A percentile compares a stretch with the other conserved stretches of the same genome.
Conservation (phyloP, 441 rosid species). For the Brassica balearica region DNA sequence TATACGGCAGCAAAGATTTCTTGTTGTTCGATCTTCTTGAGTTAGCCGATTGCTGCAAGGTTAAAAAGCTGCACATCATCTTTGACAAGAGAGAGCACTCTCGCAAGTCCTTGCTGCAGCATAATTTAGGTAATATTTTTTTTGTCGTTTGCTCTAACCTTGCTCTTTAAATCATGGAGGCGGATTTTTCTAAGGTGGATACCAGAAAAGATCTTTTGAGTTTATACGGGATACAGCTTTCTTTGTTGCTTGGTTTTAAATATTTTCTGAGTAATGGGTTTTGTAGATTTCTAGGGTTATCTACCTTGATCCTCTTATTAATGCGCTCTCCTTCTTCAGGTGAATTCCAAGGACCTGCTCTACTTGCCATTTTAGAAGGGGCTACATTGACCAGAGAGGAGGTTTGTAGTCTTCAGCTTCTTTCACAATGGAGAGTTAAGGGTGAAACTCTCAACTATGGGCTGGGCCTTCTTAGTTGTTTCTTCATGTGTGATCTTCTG, state of each 20-base stretch:
- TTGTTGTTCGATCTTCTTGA: constrained; percentile 95
- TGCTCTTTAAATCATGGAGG: constrained; percentile 26
- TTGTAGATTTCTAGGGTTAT: constrained; percentile 21
- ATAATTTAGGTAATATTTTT: constrained; percentile 71
- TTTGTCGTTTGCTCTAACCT: constrained; percentile 20
- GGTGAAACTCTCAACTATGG: constrained; percentile 93
- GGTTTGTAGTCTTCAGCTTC: constrained; percentile 91
- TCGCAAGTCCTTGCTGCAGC: constrained; percentile 91
- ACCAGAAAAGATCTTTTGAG: constrained; percentile 23
- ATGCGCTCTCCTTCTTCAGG: constrained; percentile 51
- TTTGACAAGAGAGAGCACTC: constrained; percentile 97
- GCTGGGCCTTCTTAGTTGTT: constrained; percentile 93
- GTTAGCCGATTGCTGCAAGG: constrained; percentile 97
- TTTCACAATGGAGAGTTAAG: constrained; percentile 95
- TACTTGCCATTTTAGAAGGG: constrained; percentile 92
- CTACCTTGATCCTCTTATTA: constrained; percentile 21
- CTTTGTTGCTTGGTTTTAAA: constrained; percentile 22
- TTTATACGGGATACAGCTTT: constrained; percentile 8
- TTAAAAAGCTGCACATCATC: constrained; percentile 77
- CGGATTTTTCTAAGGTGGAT: constrained; percentile 18
- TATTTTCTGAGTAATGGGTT: constrained; percentile 9
- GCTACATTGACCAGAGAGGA: constrained; percentile 90
- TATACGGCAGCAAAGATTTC: constrained; percentile 81
- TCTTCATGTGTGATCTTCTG: constrained; percentile 79
- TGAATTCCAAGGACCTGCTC: constrained; percentile 97